Evolutionary conservation across 2,329 filamentous ascomycete genomes (phyloP), one percentile per base, ranked within the genome.

Genomic region (Diaporthe caulivora): DNA sequence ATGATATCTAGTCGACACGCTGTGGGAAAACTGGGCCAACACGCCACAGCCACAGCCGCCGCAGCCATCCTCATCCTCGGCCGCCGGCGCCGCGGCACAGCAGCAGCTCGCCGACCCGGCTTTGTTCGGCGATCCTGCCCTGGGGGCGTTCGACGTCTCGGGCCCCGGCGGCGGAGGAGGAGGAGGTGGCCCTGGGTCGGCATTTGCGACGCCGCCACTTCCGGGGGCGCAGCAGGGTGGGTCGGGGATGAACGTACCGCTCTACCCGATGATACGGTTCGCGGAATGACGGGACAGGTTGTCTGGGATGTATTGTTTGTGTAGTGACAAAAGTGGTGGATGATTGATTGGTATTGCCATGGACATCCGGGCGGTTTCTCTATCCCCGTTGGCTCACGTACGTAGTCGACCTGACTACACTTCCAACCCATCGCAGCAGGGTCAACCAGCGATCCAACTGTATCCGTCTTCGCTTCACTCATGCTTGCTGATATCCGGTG

Each of bases 1-100:
- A 9, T 9, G 34, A 40, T 10, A 40, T 40, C 8, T 40, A 40
- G 37, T 75, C 40, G 71, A 73, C 40, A 64, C 72, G 11, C 71
- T 75, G n/a, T 75, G 73, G 73, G 73, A 75, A 29, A 65, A 70
- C 44, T 75, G 73, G 73, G 60, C 60, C 18, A 53, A 37, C 53
- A 57, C 34, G 40, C 44, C 31, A 31, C 44, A 42, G 24, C 47
- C n/a, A 47, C 29, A 17, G 17, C 53, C 40, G 26, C 17, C 17
- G 29, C 55, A 44, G 42, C 57, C 55, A 9, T 21, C 26, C 5
- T 6, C 34, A 10, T 26, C 26, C 9, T 6, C 34, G 17, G n/a
- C 11, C 18, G 21, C 21, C n/a, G 68, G 55, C 2, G 17, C 21
- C 10, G 10, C 29, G 54, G 34, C 18, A n/a, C 60, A 24, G 55